A percentile compares a stretch with the other conserved stretches of the same genome.
Conservation (phyloP, 306 rosid genomes). For the Sindora glabra region DNA sequence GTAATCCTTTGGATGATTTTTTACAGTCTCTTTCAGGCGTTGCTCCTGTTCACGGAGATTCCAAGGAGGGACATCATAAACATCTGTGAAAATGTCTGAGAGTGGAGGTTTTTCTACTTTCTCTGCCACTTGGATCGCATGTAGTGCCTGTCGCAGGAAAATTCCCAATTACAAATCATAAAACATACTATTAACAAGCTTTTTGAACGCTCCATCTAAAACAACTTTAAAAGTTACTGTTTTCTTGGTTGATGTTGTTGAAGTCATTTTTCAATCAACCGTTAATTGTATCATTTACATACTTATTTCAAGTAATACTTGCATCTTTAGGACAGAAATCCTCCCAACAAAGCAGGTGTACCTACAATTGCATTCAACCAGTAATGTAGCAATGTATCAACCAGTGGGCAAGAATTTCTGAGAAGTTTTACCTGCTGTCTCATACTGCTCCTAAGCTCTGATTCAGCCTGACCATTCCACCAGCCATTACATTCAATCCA, state of each 20-base stretch:
- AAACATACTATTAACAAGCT: background rate
- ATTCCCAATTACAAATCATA: background rate
- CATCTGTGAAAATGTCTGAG: slow-evolving; percentile 66
- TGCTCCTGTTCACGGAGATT: slow-evolving; percentile 77
- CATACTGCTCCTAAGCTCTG: slow-evolving; percentile 46
- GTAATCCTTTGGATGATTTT: slow-evolving; percentile 51
- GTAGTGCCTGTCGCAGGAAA: slow-evolving; percentile 49
- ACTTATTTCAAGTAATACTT: background rate
- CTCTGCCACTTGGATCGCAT: slow-evolving; percentile 85
- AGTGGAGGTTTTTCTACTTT: slow-evolving; percentile 63
- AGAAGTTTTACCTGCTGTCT: slow-evolving; percentile 53
- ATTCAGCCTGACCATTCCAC: slow-evolving; percentile 65
- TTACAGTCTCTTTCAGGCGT: slow-evolving; percentile 48
- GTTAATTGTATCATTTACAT: background rate
- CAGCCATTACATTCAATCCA: slow-evolving; percentile 85
- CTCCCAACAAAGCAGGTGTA: background rate
- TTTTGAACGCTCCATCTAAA: background rate
- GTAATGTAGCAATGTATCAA: background rate
- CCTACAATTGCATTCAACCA: background rate
- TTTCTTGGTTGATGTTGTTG: too few species aligned
- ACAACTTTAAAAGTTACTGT: background rate
- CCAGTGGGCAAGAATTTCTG: background rate
- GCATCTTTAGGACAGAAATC: background rate
- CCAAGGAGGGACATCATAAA: slow-evolving; percentile 63
- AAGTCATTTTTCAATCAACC: background rate